Percentiles rank a stretch among this genome's conserved stretches.
phyloP scores from a whole-genome alignment of 1,284 basidiomycete species.

The Bjerkandera adusta region DNA sequence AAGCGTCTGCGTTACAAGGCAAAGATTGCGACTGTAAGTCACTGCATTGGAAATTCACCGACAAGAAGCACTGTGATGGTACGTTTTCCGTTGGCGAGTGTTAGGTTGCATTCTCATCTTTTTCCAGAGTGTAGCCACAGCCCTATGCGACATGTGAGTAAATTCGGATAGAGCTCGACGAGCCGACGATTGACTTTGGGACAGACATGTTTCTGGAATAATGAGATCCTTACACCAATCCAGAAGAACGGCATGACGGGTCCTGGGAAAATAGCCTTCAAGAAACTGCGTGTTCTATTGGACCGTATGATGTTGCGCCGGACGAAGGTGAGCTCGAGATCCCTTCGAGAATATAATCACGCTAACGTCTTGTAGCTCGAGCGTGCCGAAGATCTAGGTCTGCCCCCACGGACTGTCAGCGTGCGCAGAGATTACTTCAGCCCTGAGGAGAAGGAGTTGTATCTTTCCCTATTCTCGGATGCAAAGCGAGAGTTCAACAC shows the following conservation, averaged over 20 bases:
- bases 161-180: neutral
- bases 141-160: conserved; percentile 87
- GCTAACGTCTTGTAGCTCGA: conserved; percentile 61
- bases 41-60: conserved; percentile 86
- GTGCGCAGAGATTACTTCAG: conserved; percentile 94
- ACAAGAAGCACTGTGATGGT: conserved; percentile 87
- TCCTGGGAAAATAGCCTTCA: conserved; percentile 81
- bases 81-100: conserved; percentile 18
- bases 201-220: conserved; percentile 88
- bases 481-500: conserved; percentile 92
- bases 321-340: conserved; percentile 54
- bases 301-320: conserved; percentile 96
- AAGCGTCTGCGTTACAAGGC: too few species aligned
- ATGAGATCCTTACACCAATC: conserved; percentile 92
- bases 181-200: conserved; percentile 1
- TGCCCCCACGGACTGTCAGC: conserved; percentile 93
- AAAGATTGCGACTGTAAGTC: conserved; percentile 86
- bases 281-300: conserved; percentile 86
- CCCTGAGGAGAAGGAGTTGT: conserved; percentile 95
- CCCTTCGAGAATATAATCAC: neutral
- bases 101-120: neutral
- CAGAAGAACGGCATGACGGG: conserved; percentile 79
- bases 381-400: conserved; percentile 93
- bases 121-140: conserved; percentile 81
- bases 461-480: conserved; percentile 89